A percentile compares a stretch with the other conserved stretches of the same genome.
phyloP scores from a whole-genome alignment of 352 stramenopile species.

The Phytophthora nicotianae region DNA sequence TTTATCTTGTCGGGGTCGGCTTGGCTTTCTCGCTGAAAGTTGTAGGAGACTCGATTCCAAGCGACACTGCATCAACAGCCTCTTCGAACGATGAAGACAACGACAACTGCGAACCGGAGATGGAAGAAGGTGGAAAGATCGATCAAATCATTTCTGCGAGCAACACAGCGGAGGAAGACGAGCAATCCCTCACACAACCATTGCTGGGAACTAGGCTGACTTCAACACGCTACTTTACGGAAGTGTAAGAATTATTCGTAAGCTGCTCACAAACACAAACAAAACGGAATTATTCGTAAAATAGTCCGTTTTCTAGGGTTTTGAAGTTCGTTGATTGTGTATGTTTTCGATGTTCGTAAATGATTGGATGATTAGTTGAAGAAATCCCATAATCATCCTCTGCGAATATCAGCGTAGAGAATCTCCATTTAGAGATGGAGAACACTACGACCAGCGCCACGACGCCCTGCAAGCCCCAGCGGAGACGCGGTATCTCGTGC shows the following conservation, averaged over 20 bases:
- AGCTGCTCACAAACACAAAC: too few species aligned
- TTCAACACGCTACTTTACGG: neutral
- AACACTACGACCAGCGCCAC: constrained; percentile 1
- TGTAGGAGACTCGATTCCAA: neutral
- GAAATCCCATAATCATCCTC: neutral
- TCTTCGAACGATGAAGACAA: neutral
- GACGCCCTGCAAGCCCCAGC: constrained; percentile 7
- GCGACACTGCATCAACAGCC: neutral
- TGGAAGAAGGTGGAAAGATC: neutral
- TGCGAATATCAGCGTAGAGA: neutral
- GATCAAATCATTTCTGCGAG: neutral
- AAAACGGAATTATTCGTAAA: too few species aligned
- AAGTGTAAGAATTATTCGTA: neutral
- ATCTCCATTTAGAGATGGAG: constrained; percentile 13
- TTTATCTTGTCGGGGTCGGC: neutral
- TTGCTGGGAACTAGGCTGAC: neutral
- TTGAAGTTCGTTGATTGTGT: too few species aligned
- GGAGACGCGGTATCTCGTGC: constrained; percentile 30
- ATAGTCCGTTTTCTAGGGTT: too few species aligned
- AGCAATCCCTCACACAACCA: neutral
- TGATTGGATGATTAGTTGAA: neutral
- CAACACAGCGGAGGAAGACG: neutral
- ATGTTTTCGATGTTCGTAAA: neutral
- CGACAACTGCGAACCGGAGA: neutral
- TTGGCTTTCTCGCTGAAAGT: neutral